Evolutionary conservation across 495 filamentous ascomycete genomes (phyloP), one percentile per base, ranked within the genome.

Genomic region (Talaromyces wortmannii): DNA sequence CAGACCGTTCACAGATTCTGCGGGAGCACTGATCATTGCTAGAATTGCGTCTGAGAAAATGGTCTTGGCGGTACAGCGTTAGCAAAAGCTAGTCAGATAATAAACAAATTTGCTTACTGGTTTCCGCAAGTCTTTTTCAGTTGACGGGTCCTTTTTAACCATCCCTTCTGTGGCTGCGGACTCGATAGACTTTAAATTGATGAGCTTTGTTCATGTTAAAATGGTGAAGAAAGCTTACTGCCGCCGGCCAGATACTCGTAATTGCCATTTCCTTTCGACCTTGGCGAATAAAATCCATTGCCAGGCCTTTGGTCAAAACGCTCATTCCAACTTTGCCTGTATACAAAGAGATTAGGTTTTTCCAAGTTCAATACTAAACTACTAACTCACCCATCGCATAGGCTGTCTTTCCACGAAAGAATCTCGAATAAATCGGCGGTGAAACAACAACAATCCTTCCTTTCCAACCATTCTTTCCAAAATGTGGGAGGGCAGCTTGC

Each of bases 381-480:
- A 6, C 53, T 36, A 48, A 67, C 68, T 57, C 59, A 50, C 88
- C 87, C 77, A 94, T 85, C 0, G 90, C 90, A 71, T 95, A 95
- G 15, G 86, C 88, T 1, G 88, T 89, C 78, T 95, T 95, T 8
- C 90, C 90, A 3, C 88, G 67, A 62, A 92, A 92, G 66, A 95
- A 95, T 15, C 90, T 76, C 47, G 80, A 85, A 61, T 95, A 95
- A 53, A 95, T 91, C 0, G 90, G 90, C 45, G 90, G 90, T 55
- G 83, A 86, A 18, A 95, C 88, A 45, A 95, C 90, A 48, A 95
- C 74, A 49, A 95, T 82, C 6, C 90, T 59, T 0, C 81, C 88
- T 31, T 72, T 78, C 68, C 78, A 78, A 4, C 64, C 72, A 53
- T 79, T 77, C 49, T 57, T 63, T 56, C 72, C 70, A 57, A 84